Evolutionary conservation across 371 early-diverging fungal species (phyloP), one percentile per base, ranked within the genome.

Genomic region (Mucor indicus): DNA sequence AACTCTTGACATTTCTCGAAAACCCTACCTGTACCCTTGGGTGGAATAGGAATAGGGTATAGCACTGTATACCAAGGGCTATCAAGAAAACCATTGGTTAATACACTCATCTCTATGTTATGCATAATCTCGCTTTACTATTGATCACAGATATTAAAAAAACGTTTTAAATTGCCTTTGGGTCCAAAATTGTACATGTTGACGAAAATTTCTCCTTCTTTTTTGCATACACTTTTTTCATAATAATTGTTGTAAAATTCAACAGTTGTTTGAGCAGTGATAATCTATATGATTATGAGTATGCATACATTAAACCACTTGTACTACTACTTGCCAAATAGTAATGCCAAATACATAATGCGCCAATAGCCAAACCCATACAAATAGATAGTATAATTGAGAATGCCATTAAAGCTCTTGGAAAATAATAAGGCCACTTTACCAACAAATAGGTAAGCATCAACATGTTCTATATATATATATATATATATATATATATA

Each of bases 391-490:
- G 55, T 19, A 84, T 77, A 38, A 69, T 60, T 1, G 79, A 58
- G 44, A 84, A 81, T 0, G 82, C 81, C 29, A 80, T 62, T 38
- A 80, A 37, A 0, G 84, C 68, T 17, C 76, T 67, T 39, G 81
- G 80, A 41, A 71, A 69, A 58, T 73, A 81, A 25, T 77, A 84
- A 6, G 81, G 79, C 84, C 84, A 84, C 81, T 81, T 48, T 10
- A 7, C n/a, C n/a, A n/a, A n/a, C n/a, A n/a, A n/a, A n/a, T n/a
- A n/a, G n/a, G n/a, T n/a, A n/a, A n/a, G n/a, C n/a, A n/a, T n/a
- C n/a, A n/a, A n/a, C n/a, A n/a, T n/a, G n/a, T n/a, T n/a, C n/a
- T n/a, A n/a, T n/a, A n/a, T n/a, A n/a, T n/a, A n/a, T n/a, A n/a
- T n/a, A n/a, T n/a, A n/a, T n/a, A n/a, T n/a, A n/a, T n/a, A n/a